Evolutionary conservation across 495 filamentous ascomycete genomes (phyloP).

Genomic region (Margaritispora aquatica): DNA sequence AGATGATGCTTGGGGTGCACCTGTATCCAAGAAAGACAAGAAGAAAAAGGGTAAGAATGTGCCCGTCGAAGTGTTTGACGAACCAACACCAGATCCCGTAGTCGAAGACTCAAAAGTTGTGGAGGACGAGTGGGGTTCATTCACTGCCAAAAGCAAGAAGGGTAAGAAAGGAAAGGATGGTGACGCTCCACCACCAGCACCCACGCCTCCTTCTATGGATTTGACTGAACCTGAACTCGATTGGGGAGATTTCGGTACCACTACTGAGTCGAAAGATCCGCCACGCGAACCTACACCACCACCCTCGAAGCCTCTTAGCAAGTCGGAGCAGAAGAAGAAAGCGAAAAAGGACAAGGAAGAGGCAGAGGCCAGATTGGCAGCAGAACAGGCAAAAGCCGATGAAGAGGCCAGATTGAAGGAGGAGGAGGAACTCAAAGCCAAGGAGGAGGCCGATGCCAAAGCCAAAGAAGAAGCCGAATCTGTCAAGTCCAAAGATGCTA

Average conservation of each 20-base stretch:
- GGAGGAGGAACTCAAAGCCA: constrained; percentile 11
- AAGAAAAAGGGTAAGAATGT: constrained; percentile 37
- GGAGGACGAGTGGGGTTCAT: constrained; percentile 33
- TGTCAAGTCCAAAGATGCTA: background rate
- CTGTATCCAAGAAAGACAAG: constrained; percentile 31
- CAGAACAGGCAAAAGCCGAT: constrained; percentile 12
- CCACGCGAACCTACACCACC: constrained; percentile 9
- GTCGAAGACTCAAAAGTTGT: constrained; percentile 33
- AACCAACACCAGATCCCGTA: constrained; percentile 33
- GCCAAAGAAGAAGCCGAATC: constrained; percentile 17
- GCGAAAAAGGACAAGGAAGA: constrained; percentile 21
- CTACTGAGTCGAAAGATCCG: constrained; percentile 11
- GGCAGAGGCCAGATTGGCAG: constrained; percentile 14
- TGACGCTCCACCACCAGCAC: constrained; percentile 30
- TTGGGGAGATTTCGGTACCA: constrained; percentile 18
- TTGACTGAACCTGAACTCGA: constrained; percentile 27
- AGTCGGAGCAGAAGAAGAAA: constrained; percentile 19
- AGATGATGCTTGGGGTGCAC: constrained; percentile 35
- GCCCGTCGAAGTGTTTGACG: constrained; percentile 34
- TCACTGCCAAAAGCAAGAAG: constrained; percentile 36
- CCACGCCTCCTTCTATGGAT: constrained; percentile 33
- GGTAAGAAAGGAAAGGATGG: constrained; percentile 23
- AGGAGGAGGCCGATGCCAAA: constrained; percentile 17
- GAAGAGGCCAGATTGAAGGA: constrained; percentile 11
- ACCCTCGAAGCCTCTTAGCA: constrained; percentile 16